These are phyloP conservation scores for Trypanosoma scelopori DNA, from an alignment of 208 protist species.

Conservation along the genomic window DNA sequence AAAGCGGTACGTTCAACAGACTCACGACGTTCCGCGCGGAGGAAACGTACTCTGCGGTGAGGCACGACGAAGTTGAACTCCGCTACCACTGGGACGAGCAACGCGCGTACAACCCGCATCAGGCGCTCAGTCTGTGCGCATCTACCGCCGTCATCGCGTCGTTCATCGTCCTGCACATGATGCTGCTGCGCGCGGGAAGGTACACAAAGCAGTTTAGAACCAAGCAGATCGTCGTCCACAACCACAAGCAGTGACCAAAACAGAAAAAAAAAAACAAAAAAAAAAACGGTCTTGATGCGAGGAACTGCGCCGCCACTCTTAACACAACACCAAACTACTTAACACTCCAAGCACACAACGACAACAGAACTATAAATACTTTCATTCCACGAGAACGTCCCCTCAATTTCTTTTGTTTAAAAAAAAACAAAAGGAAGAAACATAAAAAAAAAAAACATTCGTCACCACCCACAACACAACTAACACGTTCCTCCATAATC, in stretches of 20 bases:
- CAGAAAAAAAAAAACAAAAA: constrained; percentile 15
- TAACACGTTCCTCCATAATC: too few species aligned
- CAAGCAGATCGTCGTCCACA: constrained; percentile 37
- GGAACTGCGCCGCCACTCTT: too few species aligned
- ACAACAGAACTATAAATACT: too few species aligned
- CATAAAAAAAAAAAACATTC: too few species aligned
- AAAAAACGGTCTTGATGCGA: background rate
- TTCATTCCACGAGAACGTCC: too few species aligned
- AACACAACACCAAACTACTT: too few species aligned
- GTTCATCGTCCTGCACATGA: constrained; percentile 36
- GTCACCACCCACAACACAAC: too few species aligned
- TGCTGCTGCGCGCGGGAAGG: constrained; percentile 36
- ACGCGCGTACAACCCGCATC: constrained; percentile 61
- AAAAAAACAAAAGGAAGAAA: too few species aligned
- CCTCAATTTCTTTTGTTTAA: too few species aligned
- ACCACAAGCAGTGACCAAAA: constrained; percentile 44
- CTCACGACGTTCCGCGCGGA: constrained; percentile 53
- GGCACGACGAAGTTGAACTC: constrained; percentile 35
- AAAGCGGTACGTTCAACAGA: constrained; percentile 44
- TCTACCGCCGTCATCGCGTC: constrained; percentile 37
- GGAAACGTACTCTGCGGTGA: constrained; percentile 35
- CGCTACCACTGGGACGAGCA: constrained; percentile 64
- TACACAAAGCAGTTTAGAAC: constrained; percentile 43
- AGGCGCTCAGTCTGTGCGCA: constrained; percentile 51
- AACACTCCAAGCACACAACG: too few species aligned